A percentile compares a stretch with the other conserved stretches of the same genome.
These are phyloP conservation scores for Calonectria naviculata DNA, from an alignment of 2,329 filamentous ascomycete genomes.

Conservation along the genomic window DNA sequence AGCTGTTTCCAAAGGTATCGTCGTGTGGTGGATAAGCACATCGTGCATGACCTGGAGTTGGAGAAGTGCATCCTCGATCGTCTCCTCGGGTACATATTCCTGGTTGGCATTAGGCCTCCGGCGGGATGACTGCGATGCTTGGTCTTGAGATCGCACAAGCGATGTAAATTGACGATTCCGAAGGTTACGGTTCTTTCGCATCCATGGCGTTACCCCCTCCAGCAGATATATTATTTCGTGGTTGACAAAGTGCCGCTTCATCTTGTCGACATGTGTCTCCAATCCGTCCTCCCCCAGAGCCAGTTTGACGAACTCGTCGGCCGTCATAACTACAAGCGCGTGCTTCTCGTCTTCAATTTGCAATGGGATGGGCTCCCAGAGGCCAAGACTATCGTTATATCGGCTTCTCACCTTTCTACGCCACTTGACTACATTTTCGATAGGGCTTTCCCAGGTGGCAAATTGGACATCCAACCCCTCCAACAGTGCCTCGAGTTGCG, in stretches of 20 bases:
- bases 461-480: conserved; percentile 60
- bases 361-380: conserved; percentile 72
- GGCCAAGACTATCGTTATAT: conserved; percentile 69
- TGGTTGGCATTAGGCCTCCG: conserved; percentile 51
- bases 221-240: conserved; percentile 76
- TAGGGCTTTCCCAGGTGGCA: conserved; percentile 55
- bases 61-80: conserved; percentile 77
- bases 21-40: conserved; percentile 77
- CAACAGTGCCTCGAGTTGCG: conserved; percentile 63
- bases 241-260: conserved; percentile 64
- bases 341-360: conserved; percentile 68
- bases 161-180: conserved; percentile 76
- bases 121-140: conserved; percentile 39
- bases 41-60: conserved; percentile 75
- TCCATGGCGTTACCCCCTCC: conserved; percentile 74
- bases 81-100: conserved; percentile 73
- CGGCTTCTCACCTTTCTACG: conserved; percentile 72
- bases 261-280: conserved; percentile 65
- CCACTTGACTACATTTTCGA: conserved; percentile 72
- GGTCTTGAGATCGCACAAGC: conserved; percentile 64
- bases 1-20: conserved; percentile 70
- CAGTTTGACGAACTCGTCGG: conserved; percentile 74
- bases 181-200: conserved; percentile 74
- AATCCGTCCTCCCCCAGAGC: conserved; percentile 63
- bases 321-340: conserved; percentile 70